Evolutionary conservation across 179 eudicot species (phyloP), one percentile per base, ranked within the genome.

Genomic region (Patellifolia procumbens): DNA sequence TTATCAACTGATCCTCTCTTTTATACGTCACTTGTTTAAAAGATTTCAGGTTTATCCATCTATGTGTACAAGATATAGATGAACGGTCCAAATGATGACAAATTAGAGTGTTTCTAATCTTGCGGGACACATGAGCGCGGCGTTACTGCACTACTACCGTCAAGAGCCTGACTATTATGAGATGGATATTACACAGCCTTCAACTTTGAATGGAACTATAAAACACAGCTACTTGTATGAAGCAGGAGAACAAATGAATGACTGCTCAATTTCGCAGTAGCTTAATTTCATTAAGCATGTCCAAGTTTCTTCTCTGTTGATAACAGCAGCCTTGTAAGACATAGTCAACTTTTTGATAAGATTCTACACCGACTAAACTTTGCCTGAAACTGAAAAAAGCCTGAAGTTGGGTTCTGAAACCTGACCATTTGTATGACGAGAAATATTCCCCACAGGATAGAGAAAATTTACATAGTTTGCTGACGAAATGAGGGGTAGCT

Each of bases 211-310:
- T 6, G 32, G 56, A 72, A 63, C n/a, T n/a, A n/a, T n/a, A n/a
- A n/a, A n/a, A n/a, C n/a, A n/a, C n/a, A 78, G 76, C 76, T 62
- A 48, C 68, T 69, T 15, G 5, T 60, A 34, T 45, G 61, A 42
- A 72, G 71, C 49, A 49, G 35, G 60, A 46, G 34, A 22, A 68
- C 46, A 32, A 72, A 53, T 22, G 22, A 43, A 29, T 34, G 34
- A 16, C 67, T 59, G 31, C 48, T 58, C 55, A 9, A 13, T 16
- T 32, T 19, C 22, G 49, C 26, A 24, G 22, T 26, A 17, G 60
- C 32, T 16, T 63, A 66, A 10, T 39, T 66, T 67, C 24, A 2
- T 8, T 15, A 12, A 34, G 46, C 74, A 76, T 32, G 29, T 34
- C 8, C 32, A 42, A 24, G 45, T 28, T 22, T 39, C 8, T 24